Evolutionary conservation across 1,139 yeast species (phyloP).

Genomic region (Hanseniaspora gamundiae): DNA sequence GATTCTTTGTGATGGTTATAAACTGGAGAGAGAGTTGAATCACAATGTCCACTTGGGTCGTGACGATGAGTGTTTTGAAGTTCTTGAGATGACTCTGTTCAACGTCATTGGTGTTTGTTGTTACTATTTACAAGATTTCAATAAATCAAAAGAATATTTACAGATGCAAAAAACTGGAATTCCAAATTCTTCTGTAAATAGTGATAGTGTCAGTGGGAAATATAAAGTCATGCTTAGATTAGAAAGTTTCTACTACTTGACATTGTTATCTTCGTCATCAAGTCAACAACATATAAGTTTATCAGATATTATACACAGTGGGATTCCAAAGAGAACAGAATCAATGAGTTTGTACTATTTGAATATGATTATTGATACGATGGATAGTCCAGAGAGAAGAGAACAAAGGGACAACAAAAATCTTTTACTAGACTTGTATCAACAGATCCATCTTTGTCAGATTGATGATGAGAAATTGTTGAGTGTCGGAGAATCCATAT

Average conservation of each 20-base stretch:
- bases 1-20: conserved; percentile 13
- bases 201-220: background rate
- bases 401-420: conserved; percentile 1
- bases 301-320: background rate
- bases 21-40: background rate
- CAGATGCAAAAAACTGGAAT: conserved; percentile 6
- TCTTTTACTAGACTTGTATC: too few species aligned
- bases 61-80: conserved; percentile 8
- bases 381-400: too few species aligned
- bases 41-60: background rate
- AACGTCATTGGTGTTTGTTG: conserved; percentile 16
- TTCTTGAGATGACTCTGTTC: conserved; percentile 12
- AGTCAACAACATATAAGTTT: background rate
- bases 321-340: conserved; percentile 11
- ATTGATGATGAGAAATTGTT: conserved; percentile 13
- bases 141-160: conserved; percentile 9
- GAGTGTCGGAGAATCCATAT: conserved; percentile 13
- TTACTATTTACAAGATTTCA: conserved; percentile 10
- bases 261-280: conserved; percentile 8
- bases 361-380: conserved; percentile 7
- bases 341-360: conserved; percentile 12
- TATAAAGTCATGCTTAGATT: background rate
- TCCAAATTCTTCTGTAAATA: background rate
- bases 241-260: background rate
- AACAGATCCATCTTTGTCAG: conserved; percentile 9